Conservation (phyloP, 495 filamentous ascomycete genomes). For the Melanomma pulvis-pyrius region DNA sequence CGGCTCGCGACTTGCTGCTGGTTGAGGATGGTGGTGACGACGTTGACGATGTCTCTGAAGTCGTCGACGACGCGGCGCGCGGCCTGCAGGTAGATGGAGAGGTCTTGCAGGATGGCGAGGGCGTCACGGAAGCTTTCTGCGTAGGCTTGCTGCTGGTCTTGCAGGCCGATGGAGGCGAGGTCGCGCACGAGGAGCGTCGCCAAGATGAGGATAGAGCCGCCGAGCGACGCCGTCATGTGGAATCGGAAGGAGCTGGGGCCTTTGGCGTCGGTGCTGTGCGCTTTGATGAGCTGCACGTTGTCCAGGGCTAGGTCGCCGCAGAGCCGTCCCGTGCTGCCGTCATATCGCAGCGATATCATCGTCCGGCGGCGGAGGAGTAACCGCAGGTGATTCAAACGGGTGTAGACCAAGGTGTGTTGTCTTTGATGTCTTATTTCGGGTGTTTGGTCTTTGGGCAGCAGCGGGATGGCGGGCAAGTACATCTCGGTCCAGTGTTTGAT, state of each 20-base stretch:
- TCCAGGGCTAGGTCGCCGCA: constrained; percentile 27
- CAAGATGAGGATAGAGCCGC: constrained; percentile 13
- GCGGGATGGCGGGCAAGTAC: neutral
- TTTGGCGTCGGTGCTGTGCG: constrained; percentile 1
- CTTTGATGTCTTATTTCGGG: constrained; percentile 3
- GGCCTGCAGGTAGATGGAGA: neutral
- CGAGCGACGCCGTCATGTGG: constrained; percentile 24
- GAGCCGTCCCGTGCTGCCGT: constrained; percentile 10
- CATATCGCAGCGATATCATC: constrained; percentile 18
- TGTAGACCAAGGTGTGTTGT: constrained; percentile 22
- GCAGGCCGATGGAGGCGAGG: constrained; percentile 8
- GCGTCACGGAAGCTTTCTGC: constrained; percentile 1
- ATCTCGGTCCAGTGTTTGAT: constrained; percentile 19
- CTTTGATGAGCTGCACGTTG: constrained; percentile 15
- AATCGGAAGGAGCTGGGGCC: constrained; percentile 19
- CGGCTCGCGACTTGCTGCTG: neutral
- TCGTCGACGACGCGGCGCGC: constrained; percentile 25
- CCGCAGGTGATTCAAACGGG: constrained; percentile 16
- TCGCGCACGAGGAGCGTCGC: constrained; percentile 14
- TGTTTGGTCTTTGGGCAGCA: neutral
- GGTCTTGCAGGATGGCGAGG: constrained; percentile 6
- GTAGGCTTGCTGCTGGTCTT: constrained; percentile 11
- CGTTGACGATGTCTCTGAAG: constrained; percentile 11
- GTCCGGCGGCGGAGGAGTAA: constrained; percentile 9
- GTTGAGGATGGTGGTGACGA: constrained; percentile 6